Base-by-base conservation (phyloP, 1,284 basidiomycete species). In the Coniferiporia sulphurascens region DNA sequence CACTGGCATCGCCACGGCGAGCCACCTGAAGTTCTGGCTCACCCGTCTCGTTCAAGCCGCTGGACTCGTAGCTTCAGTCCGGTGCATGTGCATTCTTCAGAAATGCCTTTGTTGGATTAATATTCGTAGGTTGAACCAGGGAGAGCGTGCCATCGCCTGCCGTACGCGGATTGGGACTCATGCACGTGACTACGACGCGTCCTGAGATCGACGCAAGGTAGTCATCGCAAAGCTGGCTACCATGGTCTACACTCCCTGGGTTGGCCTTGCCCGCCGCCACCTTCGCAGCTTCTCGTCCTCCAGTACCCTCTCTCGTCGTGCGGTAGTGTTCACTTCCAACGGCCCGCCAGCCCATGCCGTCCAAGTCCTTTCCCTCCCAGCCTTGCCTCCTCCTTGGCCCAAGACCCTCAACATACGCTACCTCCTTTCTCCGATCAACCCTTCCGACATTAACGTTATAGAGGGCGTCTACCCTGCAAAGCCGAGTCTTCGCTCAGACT, bases 401-500 rank as follows among this genome's bases (percentile, higher is more conserved):
- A 73, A 77, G 52, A 80, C 85, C 4, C 71, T 87, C 43, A 87
- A 89, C 66, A 69, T 93, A 65, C 78, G 78, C 63, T 85, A 87
- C 68, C 72, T 86, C n/a, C 78, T 91, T n/a, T 79, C 87, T 1
- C 88, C 91, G 4, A 82, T 93, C 58, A 93, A 93, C 68, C 90
- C 90, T 1, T 83, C 89, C 8, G 91, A 93, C 64, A 71, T 89
- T 65, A 93, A 93, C 63, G 87, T 90, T 48, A 79, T 93, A 46
- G 86, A 93, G 71, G 92, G 92, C 9, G 82, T 89, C 15, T 93
- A 93, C 68, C 91, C 91, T 0, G 71, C 80, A 12, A 85, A 84
- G 64, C 87, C 90, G 0, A 67, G 65, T 1, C 72, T 75, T 21
- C 69, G 74, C 5, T 72, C 74, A 15, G 69, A 72, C 27, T 63